Conservation (phyloP, 2,329 filamentous ascomycete species). For the Teratosphaeriaceae sp. region DNA sequence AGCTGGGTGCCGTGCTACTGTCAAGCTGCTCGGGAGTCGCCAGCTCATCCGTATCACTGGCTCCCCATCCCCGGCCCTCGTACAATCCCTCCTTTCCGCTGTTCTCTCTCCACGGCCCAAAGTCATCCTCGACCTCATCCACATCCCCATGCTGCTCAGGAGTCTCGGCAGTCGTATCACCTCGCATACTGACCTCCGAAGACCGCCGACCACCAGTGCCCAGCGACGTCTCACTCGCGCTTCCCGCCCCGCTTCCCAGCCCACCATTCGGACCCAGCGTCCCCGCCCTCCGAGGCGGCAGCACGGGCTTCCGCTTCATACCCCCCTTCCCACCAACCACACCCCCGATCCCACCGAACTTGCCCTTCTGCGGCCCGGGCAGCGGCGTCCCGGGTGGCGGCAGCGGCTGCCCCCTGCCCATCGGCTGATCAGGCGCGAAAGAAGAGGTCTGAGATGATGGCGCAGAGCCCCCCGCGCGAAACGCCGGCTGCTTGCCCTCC, state of each 20-base stretch:
- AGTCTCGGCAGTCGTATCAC: slow-evolving; percentile 1
- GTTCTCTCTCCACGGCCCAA: slow-evolving; percentile 21
- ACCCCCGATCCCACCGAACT: slow-evolving; percentile 4
- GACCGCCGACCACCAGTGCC: background rate
- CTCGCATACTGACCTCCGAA: background rate
- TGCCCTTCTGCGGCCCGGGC: slow-evolving; percentile 40
- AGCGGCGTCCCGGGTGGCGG: slow-evolving; percentile 76
- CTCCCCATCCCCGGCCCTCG: background rate
- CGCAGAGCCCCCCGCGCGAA: background rate
- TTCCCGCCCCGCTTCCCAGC: background rate
- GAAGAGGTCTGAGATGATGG: slow-evolving; percentile 34
- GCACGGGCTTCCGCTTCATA: slow-evolving; percentile 22
- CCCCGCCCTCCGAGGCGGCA: slow-evolving; percentile 6
- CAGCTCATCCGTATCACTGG: background rate
- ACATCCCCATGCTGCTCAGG: slow-evolving; percentile 7
- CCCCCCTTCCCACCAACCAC: slow-evolving; percentile 2
- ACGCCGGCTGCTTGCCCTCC: slow-evolving; percentile 34
- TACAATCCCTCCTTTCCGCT: slow-evolving; percentile 4
- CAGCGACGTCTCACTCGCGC: background rate
- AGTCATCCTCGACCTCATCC: slow-evolving; percentile 13
- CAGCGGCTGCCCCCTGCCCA: slow-evolving; percentile 75
- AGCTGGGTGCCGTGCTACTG: too few relatives aligned
- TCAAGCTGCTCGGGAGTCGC: too few relatives aligned
- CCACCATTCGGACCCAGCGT: background rate
- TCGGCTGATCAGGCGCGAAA: slow-evolving; percentile 49